Evolutionary conservation across 169 alveolate genomes (phyloP).

Genomic region (Plasmodium vinckei): DNA sequence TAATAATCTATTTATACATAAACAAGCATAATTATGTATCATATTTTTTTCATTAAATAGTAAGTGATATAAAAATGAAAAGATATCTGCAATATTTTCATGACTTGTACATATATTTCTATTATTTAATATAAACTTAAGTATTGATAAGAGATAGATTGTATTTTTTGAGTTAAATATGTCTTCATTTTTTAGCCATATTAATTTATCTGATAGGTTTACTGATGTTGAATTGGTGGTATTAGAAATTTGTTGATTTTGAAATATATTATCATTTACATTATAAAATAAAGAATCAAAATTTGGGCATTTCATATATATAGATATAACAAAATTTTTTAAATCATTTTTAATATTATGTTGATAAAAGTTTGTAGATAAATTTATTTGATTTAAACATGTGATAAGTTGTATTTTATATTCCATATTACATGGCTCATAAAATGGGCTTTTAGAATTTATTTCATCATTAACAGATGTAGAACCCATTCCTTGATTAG

Average conservation of each 20-base stretch:
- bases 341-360: conserved; percentile 19
- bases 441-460: conserved; percentile 6
- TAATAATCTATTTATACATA: conserved; percentile 52
- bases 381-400: conserved; percentile 34
- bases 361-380: conserved; percentile 45
- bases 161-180: conserved; percentile 25
- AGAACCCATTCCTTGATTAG: neutral
- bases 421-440: conserved; percentile 60
- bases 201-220: neutral
- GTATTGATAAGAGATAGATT: conserved; percentile 20
- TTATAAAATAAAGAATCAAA: conserved; percentile 5
- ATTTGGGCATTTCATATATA: conserved; percentile 23
- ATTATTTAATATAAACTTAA: conserved; percentile 43
- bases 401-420: conserved; percentile 45
- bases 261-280: conserved; percentile 11
- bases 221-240: too few species aligned
- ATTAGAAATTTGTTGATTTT: neutral
- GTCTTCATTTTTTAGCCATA: conserved; percentile 40
- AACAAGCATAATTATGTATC: conserved; percentile 41
- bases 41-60: conserved; percentile 36
- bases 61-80: conserved; percentile 15
- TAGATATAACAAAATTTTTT: conserved; percentile 22
- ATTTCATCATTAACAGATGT: neutral
- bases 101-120: conserved; percentile 17
- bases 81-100: neutral